Percentiles rank a stretch among this genome's conserved stretches.
Conservation (phyloP, 331 rosid species). For the Quercus tomentella region DNA sequence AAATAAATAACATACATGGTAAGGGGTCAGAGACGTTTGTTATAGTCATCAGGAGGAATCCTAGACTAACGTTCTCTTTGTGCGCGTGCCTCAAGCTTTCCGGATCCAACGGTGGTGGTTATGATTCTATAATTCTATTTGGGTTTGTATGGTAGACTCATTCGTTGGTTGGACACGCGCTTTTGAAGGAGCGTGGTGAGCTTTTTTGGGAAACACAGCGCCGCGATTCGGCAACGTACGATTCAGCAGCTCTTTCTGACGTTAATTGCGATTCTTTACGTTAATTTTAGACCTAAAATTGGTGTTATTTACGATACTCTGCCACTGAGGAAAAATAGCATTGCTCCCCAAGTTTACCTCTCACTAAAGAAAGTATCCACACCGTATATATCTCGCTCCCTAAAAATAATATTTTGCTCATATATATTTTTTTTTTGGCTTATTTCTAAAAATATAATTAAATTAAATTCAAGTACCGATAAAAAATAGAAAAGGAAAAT, state of each 20-base stretch:
- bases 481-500: no score
- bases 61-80: neutral
- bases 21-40: neutral
- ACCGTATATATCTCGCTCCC: no score
- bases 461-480: no score
- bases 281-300: neutral
- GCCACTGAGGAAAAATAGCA: neutral
- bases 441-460: no score
- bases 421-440: no score
- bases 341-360: neutral
- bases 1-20: neutral
- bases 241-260: neutral
- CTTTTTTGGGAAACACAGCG: conserved; percentile 1
- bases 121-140: no score
- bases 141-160: no score
- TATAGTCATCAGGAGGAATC: neutral
- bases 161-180: neutral
- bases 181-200: neutral
- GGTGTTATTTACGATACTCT: neutral
- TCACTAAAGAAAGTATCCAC: neutral
- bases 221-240: conserved; percentile 13
- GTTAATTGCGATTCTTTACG: neutral
- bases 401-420: no score
- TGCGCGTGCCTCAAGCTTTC: neutral
- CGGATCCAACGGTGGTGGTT: neutral